Evolutionary conservation across 495 filamentous ascomycete species (phyloP), one percentile per base, ranked within the genome.

Genomic region (Penicillium bialowiezense): DNA sequence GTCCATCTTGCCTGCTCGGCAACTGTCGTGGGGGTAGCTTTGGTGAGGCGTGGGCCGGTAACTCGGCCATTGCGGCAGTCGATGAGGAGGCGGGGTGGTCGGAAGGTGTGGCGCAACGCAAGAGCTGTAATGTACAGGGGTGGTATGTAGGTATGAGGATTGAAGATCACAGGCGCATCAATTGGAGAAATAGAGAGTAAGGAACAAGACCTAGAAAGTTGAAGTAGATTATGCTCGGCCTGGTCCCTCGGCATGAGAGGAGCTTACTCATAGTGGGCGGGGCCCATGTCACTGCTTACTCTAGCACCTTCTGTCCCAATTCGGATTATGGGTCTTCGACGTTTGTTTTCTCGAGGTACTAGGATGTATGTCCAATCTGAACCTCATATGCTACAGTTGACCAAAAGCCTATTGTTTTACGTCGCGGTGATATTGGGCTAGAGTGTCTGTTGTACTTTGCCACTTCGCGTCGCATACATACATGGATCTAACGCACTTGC

Each of bases 41-140:
- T 15, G 79, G 77, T 17, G 75, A 77, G 47, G 70, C 71, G 54
- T 80, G 75, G 23, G 75, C 73, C 13, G 75, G 74, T 50, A 80
- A 55, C 45, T 77, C 67, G 49, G 73, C 65, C 75, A 78, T 78
- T 53, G 62, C 58, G 68, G 50, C 52, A 40, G 50, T 55, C 15
- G 45, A 39, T 41, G 21, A 44, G 41, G 54, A 41, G 28, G 51
- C 46, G 41, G 41, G 50, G 15, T 26, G 35, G 33, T 37, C 19
- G 18, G 32, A 26, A 33, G 28, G 41, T 39, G 29, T 43, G 19
- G 21, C 12, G 17, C 24, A 15, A 21, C 38, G 34, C 40, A 17
- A 15, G 18, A 3, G 7, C 7, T 40, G 7, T 48, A 43, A 14
- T 31, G 33, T 19, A 32, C 37, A 28, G 42, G 31, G 19, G 43